phyloP scores from a whole-genome alignment of 2,329 filamentous ascomycete genomes.

The Penicillium fuscoglaucum region DNA sequence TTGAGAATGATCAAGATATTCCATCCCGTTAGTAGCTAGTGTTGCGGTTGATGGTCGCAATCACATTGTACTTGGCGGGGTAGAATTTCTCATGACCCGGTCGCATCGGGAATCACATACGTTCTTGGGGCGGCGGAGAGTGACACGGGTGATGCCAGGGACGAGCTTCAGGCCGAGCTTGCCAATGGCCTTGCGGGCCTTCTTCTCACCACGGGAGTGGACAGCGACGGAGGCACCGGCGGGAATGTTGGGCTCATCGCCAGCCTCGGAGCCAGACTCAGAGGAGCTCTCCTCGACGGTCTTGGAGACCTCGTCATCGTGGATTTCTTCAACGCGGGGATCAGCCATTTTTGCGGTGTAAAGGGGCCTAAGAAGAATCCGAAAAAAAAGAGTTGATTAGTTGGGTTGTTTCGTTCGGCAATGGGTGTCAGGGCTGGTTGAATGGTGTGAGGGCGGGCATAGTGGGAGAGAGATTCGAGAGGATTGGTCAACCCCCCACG shows the following conservation, averaged over 20 bases:
- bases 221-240: slow-evolving; percentile 85
- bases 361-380: slow-evolving; percentile 6
- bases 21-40: neutral
- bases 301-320: slow-evolving; percentile 83
- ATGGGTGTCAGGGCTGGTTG: slow-evolving; percentile 5
- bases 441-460: slow-evolving; percentile 22
- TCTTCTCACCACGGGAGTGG: slow-evolving; percentile 99
- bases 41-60: neutral
- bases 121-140: slow-evolving; percentile 97
- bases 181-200: slow-evolving; percentile 98
- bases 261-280: slow-evolving; percentile 53
- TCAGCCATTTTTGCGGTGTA: slow-evolving; percentile 71
- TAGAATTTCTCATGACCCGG: slow-evolving; percentile 7
- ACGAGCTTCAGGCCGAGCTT: slow-evolving; percentile 97
- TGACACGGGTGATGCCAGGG: slow-evolving; percentile 96
- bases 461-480: slow-evolving; percentile 15
- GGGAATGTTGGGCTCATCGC: slow-evolving; percentile 66
- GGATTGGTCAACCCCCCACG: slow-evolving; percentile 17
- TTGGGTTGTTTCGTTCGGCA: slow-evolving; percentile 4
- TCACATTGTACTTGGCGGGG: slow-evolving; percentile 1
- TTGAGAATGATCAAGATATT: neutral
- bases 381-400: slow-evolving; percentile 5
- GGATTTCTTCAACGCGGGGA: slow-evolving; percentile 95
- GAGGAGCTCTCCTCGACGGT: slow-evolving; percentile 66
- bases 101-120: slow-evolving; percentile 60